Evolutionary conservation across 2,329 filamentous ascomycete genomes (phyloP).

Genomic region (Aspergillus pseudotamarii): DNA sequence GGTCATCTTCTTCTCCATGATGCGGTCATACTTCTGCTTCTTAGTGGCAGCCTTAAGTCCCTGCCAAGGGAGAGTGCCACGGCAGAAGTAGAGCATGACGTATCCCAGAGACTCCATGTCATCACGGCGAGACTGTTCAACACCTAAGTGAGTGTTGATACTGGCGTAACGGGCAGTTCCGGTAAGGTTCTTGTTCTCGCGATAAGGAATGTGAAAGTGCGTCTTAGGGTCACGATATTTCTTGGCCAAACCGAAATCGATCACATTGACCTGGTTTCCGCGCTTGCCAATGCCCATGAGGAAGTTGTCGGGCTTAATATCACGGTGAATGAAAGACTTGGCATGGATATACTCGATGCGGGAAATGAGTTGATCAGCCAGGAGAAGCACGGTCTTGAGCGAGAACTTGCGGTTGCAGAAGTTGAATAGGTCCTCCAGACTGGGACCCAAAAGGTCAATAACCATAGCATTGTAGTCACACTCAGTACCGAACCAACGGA

Average conservation of each 20-base stretch:
- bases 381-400: conserved; percentile 92
- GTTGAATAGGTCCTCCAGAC: conserved; percentile 98
- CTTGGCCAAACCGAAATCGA: conserved; percentile 98
- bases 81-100: conserved; percentile 99
- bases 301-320: conserved; percentile 99
- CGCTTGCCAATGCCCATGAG: conserved; percentile 99
- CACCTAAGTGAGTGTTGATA: conserved; percentile 98
- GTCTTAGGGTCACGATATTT: conserved; percentile 99
- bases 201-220: conserved; percentile 98
- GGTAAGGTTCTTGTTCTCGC: conserved; percentile 99
- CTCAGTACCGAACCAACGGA: conserved; percentile 99
- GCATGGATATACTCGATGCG: conserved; percentile 99
- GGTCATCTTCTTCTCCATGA: conserved; percentile 99
- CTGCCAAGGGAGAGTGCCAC: conserved; percentile 97
- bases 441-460: conserved; percentile 91
- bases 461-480: conserved; percentile 99
- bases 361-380: conserved; percentile 97
- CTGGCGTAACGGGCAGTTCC: conserved; percentile 97
- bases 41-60: conserved; percentile 97
- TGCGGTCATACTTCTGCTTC: conserved; percentile 99
- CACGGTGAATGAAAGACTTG: conserved; percentile 99
- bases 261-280: conserved; percentile 98
- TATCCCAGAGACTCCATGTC: conserved; percentile 99
- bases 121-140: conserved; percentile 98
- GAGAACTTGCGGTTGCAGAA: conserved; percentile 99